A percentile compares a stretch with the other conserved stretches of the same genome.
Evolutionary conservation across 163 green algal genomes (phyloP).

Genomic region (Coccomyxa subellipsoidea): DNA sequence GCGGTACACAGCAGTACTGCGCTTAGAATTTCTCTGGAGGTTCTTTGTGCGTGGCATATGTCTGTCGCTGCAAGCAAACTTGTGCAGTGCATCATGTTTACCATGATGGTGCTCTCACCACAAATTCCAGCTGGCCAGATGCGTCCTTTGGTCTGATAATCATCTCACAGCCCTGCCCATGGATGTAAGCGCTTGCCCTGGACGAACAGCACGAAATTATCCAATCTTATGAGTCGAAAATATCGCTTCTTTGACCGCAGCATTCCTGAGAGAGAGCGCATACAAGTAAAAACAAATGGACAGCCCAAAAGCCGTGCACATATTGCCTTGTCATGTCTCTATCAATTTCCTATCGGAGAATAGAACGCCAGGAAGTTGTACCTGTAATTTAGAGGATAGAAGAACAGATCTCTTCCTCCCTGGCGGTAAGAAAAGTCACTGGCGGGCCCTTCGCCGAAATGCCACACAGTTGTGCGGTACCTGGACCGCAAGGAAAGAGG

Average conservation of each 20-base stretch:
- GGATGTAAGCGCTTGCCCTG: background rate
- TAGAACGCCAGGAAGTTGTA: background rate
- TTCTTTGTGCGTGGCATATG: too few relatives aligned
- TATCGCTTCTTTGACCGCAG: too few relatives aligned
- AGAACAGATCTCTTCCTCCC: background rate
- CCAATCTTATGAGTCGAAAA: too few relatives aligned
- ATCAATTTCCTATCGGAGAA: background rate
- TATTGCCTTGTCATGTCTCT: background rate
- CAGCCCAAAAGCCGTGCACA: background rate
- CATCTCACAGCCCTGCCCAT: background rate
- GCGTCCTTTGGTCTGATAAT: background rate
- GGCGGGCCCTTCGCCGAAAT: background rate
- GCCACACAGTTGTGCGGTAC: background rate
- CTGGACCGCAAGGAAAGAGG: background rate
- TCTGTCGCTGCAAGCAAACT: too few relatives aligned
- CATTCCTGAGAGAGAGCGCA: too few relatives aligned
- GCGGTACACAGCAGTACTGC: background rate
- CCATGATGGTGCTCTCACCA: background rate
- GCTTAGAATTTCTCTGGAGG: too few relatives aligned
- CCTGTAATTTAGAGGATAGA: background rate
- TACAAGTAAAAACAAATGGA: background rate
- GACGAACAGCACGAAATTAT: background rate
- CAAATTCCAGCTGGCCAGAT: background rate
- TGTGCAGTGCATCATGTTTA: background rate
- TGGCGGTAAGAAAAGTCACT: background rate